phyloP scores from a whole-genome alignment of 2,329 filamentous ascomycete genomes.

The Tolypocladium sp. region DNA sequence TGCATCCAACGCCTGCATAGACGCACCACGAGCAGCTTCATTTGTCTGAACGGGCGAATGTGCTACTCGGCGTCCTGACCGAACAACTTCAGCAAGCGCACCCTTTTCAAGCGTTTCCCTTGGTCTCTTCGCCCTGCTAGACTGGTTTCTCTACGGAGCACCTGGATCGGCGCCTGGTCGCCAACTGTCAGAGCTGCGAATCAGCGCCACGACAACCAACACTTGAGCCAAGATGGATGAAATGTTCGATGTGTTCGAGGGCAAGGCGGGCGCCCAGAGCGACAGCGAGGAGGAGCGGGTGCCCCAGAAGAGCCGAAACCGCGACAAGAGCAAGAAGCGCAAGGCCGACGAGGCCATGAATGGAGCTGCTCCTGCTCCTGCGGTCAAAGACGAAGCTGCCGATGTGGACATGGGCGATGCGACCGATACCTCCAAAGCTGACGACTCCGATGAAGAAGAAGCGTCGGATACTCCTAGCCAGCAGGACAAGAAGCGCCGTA shows the following conservation, averaged over 20 bases:
- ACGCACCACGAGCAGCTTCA: not conserved
- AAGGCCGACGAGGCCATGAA: slow-evolving; percentile 76
- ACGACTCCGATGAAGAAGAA: slow-evolving; percentile 22
- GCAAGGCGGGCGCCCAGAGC: slow-evolving; percentile 35
- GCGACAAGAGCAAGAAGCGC: slow-evolving; percentile 70
- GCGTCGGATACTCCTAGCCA: slow-evolving; percentile 38
- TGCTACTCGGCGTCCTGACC: not conserved
- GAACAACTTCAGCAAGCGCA: not conserved
- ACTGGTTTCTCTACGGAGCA: not conserved
- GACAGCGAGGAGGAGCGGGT: slow-evolving; percentile 33
- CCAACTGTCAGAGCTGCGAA: not conserved
- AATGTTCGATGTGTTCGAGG: slow-evolving; percentile 75
- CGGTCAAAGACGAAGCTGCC: slow-evolving; percentile 5
- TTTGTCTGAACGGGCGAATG: not conserved
- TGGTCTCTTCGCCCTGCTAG: not conserved
- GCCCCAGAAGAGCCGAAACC: slow-evolving; percentile 41
- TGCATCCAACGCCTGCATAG: slow-evolving; percentile 9
- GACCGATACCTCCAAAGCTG: slow-evolving; percentile 28
- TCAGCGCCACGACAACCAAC: not conserved
- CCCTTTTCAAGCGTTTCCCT: not conserved
- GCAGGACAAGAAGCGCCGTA: slow-evolving; percentile 52
- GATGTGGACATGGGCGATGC: slow-evolving; percentile 32
- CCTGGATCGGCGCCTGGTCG: not conserved
- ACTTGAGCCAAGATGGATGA: slow-evolving; percentile 52
- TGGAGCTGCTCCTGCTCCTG: slow-evolving; percentile 17